These are phyloP conservation scores for Vigna angularis DNA, from an alignment of 306 rosid species.

Conservation along the genomic window DNA sequence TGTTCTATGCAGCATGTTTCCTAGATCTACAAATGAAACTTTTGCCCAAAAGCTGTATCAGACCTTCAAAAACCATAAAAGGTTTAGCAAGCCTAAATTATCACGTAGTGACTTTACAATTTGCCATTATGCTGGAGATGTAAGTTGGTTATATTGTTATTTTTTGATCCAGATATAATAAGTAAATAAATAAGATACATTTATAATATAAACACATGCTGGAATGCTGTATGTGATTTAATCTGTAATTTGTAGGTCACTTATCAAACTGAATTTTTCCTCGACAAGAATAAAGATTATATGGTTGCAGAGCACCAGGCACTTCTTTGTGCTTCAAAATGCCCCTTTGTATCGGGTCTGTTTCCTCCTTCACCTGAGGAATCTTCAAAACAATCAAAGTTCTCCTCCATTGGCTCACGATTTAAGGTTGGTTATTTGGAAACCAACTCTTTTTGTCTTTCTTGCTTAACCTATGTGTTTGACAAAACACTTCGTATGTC, in stretches of 20 bases:
- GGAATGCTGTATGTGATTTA: constrained; percentile 6
- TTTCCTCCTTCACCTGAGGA: constrained; percentile 72
- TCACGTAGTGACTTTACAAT: constrained; percentile 82
- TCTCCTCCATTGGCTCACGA: constrained; percentile 88
- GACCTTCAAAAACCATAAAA: constrained; percentile 81
- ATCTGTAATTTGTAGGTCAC: constrained; percentile 67
- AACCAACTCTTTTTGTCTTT: constrained; percentile 12
- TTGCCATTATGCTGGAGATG: constrained; percentile 93
- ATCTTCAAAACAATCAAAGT: constrained; percentile 79
- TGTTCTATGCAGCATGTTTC: constrained; percentile 79
- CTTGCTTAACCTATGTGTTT: constrained; percentile 43
- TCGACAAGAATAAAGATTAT: constrained; percentile 94
- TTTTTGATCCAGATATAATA: constrained; percentile 6
- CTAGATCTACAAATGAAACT: constrained; percentile 89
- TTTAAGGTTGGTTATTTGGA: constrained; percentile 64
- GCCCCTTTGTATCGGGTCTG: constrained; percentile 72
- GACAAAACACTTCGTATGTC: constrained; percentile 35
- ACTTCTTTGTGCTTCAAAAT: constrained; percentile 74
- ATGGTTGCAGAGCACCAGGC: constrained; percentile 92
- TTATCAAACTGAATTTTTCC: constrained; percentile 82
- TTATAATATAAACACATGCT: constrained; percentile 27
- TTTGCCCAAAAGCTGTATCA: constrained; percentile 86
- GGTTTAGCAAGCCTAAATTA: constrained; percentile 82
- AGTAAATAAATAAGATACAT: constrained; percentile 13
- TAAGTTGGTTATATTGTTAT: constrained; percentile 50